Evolutionary conservation across 768 basidiomycete species (phyloP).

Genomic region (Mycena chlorophos): DNA sequence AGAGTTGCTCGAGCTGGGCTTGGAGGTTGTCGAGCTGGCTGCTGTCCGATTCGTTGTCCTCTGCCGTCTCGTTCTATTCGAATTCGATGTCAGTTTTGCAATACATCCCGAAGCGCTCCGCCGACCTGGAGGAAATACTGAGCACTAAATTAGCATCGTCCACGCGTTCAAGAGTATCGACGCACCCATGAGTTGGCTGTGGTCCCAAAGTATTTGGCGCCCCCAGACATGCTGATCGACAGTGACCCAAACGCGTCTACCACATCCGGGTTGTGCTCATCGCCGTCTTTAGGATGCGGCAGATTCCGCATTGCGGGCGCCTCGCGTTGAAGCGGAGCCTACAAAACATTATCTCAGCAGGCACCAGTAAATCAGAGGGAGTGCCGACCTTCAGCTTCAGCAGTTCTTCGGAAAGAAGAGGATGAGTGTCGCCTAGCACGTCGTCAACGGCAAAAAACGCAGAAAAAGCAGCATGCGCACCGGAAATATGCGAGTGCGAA

Average conservation of each 20-base stretch:
- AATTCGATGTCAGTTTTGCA: slow-evolving; percentile 19
- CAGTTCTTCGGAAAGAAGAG: slow-evolving; percentile 70
- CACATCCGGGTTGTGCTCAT: slow-evolving; percentile 64
- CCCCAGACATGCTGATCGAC: slow-evolving; percentile 70
- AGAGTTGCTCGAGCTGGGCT: too few species aligned
- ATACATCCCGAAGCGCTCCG: slow-evolving; percentile 5
- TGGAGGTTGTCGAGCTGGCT: slow-evolving; percentile 51
- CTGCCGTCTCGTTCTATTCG: slow-evolving; percentile 60
- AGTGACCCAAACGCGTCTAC: slow-evolving; percentile 80
- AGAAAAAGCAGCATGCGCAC: too few species aligned
- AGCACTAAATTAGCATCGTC: slow-evolving; percentile 17
- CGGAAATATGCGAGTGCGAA: slow-evolving; percentile 58
- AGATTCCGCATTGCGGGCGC: slow-evolving; percentile 43
- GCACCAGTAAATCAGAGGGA: too few species aligned
- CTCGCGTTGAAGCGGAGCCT: slow-evolving; percentile 75
- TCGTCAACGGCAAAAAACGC: too few species aligned
- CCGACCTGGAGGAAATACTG: slow-evolving; percentile 77
- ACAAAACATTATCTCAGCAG: too few species aligned
- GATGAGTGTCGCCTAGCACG: slow-evolving; percentile 66
- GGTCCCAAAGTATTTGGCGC: slow-evolving; percentile 74
- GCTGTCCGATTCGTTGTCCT: slow-evolving; percentile 51
- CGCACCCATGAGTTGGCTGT: slow-evolving; percentile 77
- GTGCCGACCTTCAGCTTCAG: slow-evolving; percentile 73
- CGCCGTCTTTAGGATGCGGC: slow-evolving; percentile 51
- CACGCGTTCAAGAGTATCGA: slow-evolving; percentile 10